A percentile compares a stretch with the other conserved stretches of the same genome.
phyloP scores from a whole-genome alignment of 2,329 filamentous ascomycete genomes.

The Aspergillus chevalieri region DNA sequence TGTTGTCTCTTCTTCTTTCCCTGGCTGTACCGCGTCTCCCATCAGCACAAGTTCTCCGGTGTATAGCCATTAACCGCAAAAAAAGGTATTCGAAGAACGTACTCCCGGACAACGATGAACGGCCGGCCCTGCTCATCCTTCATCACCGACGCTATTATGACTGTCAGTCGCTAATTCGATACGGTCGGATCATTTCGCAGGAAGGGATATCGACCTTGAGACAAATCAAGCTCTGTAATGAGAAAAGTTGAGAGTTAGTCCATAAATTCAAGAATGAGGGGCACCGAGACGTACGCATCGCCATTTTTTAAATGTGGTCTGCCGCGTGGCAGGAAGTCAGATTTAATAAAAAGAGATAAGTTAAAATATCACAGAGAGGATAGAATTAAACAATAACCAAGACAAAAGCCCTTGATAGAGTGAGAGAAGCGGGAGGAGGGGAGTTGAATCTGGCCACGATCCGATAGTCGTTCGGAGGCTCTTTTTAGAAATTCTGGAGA shows the following conservation, averaged over 20 bases:
- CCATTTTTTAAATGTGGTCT: constrained; percentile 37
- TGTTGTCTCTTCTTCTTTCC: constrained; percentile 96
- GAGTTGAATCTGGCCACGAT: constrained; percentile 17
- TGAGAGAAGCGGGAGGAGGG: constrained; percentile 13
- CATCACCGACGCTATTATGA: constrained; percentile 60
- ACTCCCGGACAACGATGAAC: constrained; percentile 98
- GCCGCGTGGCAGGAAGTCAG: constrained; percentile 24
- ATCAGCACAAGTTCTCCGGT: constrained; percentile 19
- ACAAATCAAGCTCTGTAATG: constrained; percentile 42
- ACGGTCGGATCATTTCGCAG: constrained; percentile 11
- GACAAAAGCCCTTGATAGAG: constrained; percentile 6
- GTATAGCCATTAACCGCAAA: not conserved
- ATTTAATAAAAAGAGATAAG: constrained; percentile 7
- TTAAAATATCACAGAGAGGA: constrained; percentile 7
- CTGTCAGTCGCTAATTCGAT: constrained; percentile 13
- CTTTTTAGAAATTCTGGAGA: constrained; percentile 31
- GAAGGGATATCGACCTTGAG: constrained; percentile 34
- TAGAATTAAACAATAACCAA: constrained; percentile 7
- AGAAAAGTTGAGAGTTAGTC: constrained; percentile 20
- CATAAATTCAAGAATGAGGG: constrained; percentile 26
- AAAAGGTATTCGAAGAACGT: constrained; percentile 38
- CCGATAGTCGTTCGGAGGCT: constrained; percentile 12
- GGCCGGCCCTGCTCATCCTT: constrained; percentile 97
- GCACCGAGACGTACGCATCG: constrained; percentile 41
- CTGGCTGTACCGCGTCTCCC: constrained; percentile 54